Base-by-base conservation (phyloP, 2,329 filamentous ascomycete genomes). In the Penicillium decumbens region DNA sequence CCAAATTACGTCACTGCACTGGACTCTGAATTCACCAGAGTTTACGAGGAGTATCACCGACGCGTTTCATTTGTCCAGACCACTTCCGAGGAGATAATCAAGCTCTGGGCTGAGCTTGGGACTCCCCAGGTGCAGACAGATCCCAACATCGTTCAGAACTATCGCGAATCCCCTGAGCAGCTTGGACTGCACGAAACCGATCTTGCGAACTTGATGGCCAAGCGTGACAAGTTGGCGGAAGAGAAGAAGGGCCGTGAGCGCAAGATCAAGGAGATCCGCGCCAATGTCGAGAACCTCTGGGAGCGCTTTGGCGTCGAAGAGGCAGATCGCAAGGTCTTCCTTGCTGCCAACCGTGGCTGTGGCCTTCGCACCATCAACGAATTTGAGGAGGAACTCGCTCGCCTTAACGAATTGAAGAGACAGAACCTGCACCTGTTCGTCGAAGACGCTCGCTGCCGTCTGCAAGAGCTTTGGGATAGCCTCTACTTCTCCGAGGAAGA, bases 401-500 rank as follows among this genome's bases (percentile, higher is more conserved):
- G 90, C 41, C 74, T 98, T 41, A 93, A 95, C 59, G 91, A 97
- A 69, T 79, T 97, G 50, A 98, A 98, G 77, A 81, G 87, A 61
- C 89, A 98, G 68, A 96, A 98, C 63, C 78, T 98, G 55, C 91
- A 96, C 66, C 73, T 97, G 4, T 98, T 98, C 63, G 89, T 98
- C 9, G 93, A 97, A 68, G 93, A 98, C 73, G 87, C 92, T 18
- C 82, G 95, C 35, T 88, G 84, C 72, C 89, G 88, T 66, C 79
- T 98, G 9, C 92, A 97, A 69, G 91, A 95, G 65, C 81, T 98
- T 0, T 98, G 95, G 93, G 93, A 98, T 66, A 79, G 83, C 0
- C 75, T 98, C 1, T 97, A 93, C 75, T 91, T 95, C 65, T 95
- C 89, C 0, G 93, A 98, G 67, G 93, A 98, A 64, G 93, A 98